These are phyloP conservation scores for Geranium incanum DNA, from an alignment of 441 rosid species.

Conservation along the genomic window DNA sequence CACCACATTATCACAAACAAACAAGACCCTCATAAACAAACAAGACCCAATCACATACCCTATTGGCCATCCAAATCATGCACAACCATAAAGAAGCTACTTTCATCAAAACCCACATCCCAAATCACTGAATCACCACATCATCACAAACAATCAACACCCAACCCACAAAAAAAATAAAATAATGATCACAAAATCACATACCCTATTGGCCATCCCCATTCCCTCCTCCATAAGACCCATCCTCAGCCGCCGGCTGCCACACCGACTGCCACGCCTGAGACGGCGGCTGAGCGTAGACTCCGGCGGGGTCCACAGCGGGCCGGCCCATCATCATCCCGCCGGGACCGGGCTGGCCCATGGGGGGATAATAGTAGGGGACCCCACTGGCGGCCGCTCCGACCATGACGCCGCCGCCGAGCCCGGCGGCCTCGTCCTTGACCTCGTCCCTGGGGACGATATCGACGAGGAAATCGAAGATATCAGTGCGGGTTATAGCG, in stretches of 20 bases:
- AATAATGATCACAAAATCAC: neutral
- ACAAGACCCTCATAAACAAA: neutral
- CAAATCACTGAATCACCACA: neutral
- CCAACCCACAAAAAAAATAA: too few relatives aligned
- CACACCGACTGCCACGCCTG: slow-evolving; percentile 97
- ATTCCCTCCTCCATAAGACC: slow-evolving; percentile 51
- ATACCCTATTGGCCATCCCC: slow-evolving; percentile 56
- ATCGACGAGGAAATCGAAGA: slow-evolving; percentile 30
- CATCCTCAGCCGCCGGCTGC: slow-evolving; percentile 67
- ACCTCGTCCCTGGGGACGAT: too few relatives aligned
- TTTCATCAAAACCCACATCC: neutral
- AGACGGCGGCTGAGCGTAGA: slow-evolving; percentile 78
- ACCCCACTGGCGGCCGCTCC: slow-evolving; percentile 71
- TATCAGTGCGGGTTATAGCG: slow-evolving; percentile 83
- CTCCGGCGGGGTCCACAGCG: slow-evolving; percentile 71
- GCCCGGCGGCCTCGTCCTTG: slow-evolving; percentile 20
- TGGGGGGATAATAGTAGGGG: slow-evolving; percentile 86
- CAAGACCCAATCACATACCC: slow-evolving; percentile 29
- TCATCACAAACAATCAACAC: neutral
- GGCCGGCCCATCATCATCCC: slow-evolving; percentile 96
- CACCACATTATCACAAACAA: neutral
- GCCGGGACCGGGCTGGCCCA: slow-evolving; percentile 73
- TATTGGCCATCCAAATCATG: slow-evolving; percentile 40
- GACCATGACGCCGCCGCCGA: slow-evolving; percentile 50
- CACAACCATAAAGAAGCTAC: neutral